phyloP scores from a whole-genome alignment of 495 filamentous ascomycete genomes.

The Friedmanniomyces endolithicus region DNA sequence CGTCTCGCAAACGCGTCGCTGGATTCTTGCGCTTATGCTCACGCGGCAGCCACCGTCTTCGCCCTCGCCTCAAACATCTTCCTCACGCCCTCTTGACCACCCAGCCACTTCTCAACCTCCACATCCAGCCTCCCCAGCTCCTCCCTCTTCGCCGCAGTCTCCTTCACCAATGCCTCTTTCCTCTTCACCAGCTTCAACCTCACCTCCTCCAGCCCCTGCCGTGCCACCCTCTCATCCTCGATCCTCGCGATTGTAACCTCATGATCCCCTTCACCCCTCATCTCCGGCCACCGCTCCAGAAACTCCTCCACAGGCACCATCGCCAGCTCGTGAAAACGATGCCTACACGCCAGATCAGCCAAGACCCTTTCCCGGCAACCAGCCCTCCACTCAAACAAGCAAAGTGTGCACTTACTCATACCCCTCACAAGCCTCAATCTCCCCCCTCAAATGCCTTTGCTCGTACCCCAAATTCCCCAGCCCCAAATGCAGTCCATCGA shows the following conservation, averaged over 20 bases:
- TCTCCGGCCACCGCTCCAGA: constrained; percentile 62
- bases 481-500: constrained; percentile 81
- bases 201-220: constrained; percentile 75
- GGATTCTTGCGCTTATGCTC: too few species aligned
- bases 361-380: too few species aligned
- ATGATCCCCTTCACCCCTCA: constrained; percentile 54
- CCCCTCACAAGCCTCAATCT: constrained; percentile 80
- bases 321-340: constrained; percentile 75
- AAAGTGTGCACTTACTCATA: too few species aligned
- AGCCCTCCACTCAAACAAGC: too few species aligned
- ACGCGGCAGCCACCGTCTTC: constrained; percentile 1
- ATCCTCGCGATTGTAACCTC: constrained; percentile 84
- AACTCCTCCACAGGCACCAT: constrained; percentile 77
- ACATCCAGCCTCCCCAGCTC: constrained; percentile 79
- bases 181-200: constrained; percentile 75
- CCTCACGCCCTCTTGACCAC: constrained; percentile 31
- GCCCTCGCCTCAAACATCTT: constrained; percentile 18
- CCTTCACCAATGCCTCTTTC: constrained; percentile 81
- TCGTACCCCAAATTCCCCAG: constrained; percentile 96
- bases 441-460: constrained; percentile 75
- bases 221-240: constrained; percentile 75
- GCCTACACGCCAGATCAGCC: constrained; percentile 39
- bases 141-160: constrained; percentile 91
- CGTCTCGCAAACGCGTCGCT: too few species aligned
- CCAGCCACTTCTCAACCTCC: constrained; percentile 83